phyloP scores from a whole-genome alignment of 495 filamentous ascomycete species.

The Pyrenopolyporus hunteri region DNA sequence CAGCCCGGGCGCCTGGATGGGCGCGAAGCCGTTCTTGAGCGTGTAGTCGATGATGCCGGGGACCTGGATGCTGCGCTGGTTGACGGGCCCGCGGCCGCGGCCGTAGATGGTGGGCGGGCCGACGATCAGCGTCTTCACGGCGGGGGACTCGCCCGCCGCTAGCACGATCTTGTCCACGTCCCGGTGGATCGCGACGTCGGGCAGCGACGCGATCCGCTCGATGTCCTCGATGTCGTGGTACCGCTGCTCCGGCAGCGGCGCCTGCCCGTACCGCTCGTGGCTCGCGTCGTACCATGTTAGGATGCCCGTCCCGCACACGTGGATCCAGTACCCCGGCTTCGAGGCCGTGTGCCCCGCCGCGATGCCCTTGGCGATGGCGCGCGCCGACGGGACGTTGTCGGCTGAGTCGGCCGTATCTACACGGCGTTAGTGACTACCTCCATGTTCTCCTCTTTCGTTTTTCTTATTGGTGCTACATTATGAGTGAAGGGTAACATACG shows the following conservation, averaged over 20 bases:
- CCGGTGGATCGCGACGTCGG: constrained; percentile 51
- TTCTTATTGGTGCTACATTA: neutral
- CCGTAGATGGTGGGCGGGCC: constrained; percentile 84
- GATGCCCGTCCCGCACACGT: constrained; percentile 55
- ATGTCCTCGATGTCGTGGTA: constrained; percentile 49
- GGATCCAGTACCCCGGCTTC: constrained; percentile 57
- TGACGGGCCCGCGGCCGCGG: constrained; percentile 70
- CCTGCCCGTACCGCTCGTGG: constrained; percentile 49
- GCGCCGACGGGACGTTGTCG: constrained; percentile 49
- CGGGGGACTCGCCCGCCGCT: constrained; percentile 48
- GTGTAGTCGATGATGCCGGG: constrained; percentile 62
- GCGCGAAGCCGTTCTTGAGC: constrained; percentile 65
- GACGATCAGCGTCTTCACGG: constrained; percentile 71
- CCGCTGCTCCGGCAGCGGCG: constrained; percentile 45
- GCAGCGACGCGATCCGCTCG: constrained; percentile 45
- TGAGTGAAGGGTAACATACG: constrained; percentile 55
- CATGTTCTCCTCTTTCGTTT: neutral
- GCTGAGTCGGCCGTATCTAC: constrained; percentile 56
- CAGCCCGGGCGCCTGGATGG: constrained; percentile 68
- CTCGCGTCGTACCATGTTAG: constrained; percentile 52
- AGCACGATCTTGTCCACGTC: constrained; percentile 55
- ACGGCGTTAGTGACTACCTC: neutral
- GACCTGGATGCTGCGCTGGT: constrained; percentile 70
- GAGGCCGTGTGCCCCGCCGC: constrained; percentile 51
- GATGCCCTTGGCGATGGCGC: constrained; percentile 53